These are phyloP conservation scores for Ustilago curta DNA, from an alignment of 1,284 basidiomycete genomes.

Conservation along the genomic window DNA sequence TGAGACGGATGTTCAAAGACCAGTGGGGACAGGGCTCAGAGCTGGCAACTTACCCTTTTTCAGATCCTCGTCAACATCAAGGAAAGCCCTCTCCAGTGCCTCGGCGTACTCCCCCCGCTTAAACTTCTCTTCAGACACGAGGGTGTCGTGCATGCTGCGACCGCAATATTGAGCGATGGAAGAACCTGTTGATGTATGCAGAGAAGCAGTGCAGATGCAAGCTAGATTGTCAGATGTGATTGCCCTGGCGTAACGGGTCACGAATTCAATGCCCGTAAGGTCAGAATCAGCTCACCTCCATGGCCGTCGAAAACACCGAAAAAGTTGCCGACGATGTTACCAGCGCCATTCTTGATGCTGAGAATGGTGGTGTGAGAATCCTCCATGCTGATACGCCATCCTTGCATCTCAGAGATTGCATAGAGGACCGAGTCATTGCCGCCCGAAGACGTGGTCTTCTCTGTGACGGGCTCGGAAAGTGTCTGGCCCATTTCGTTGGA, in stretches of 20 bases:
- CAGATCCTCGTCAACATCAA: constrained; percentile 94
- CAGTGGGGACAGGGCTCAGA: not conserved
- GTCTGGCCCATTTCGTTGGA: constrained; percentile 70
- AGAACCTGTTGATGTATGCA: constrained; percentile 75
- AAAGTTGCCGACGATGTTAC: constrained; percentile 74
- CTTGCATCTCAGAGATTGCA: constrained; percentile 96
- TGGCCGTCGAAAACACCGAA: constrained; percentile 99
- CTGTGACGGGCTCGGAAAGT: constrained; percentile 76
- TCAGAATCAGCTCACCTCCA: constrained; percentile 78
- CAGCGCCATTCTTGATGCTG: constrained; percentile 48
- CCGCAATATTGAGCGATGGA: constrained; percentile 92
- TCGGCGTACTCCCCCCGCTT: constrained; percentile 77
- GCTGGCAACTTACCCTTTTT: constrained; percentile 75
- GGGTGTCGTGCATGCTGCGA: constrained; percentile 84
- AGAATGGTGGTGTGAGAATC: constrained; percentile 91
- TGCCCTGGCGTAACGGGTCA: not conserved
- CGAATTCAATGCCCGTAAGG: not conserved
- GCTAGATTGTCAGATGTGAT: not conserved
- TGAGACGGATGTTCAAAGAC: not conserved
- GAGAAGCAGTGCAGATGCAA: not conserved
- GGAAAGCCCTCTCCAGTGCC: constrained; percentile 88
- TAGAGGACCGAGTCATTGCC: constrained; percentile 83
- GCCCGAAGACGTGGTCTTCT: constrained; percentile 82
- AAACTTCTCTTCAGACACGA: constrained; percentile 81
- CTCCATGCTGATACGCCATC: constrained; percentile 99